phyloP scores from a whole-genome alignment of 2,329 filamentous ascomycete species.

The Aspergillus uvarum region DNA sequence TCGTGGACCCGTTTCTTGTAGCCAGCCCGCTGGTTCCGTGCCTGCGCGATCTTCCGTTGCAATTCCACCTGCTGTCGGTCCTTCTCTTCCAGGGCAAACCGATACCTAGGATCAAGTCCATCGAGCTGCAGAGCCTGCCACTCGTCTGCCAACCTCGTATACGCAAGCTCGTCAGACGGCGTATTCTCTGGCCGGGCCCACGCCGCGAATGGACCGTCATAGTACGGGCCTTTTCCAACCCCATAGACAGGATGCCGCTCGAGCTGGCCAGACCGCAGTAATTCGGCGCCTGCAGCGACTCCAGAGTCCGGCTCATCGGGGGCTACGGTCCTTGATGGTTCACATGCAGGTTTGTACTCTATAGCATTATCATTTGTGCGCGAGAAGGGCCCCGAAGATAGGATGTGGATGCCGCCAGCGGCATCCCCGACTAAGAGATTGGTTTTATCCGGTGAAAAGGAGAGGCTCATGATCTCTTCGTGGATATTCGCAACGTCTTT shows the following conservation, averaged over 20 bases:
- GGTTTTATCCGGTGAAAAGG: conserved; percentile 56
- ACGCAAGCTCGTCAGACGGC: conserved; percentile 21
- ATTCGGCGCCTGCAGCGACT: conserved; percentile 24
- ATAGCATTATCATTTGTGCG: conserved; percentile 24
- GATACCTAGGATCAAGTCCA: conserved; percentile 21
- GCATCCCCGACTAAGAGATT: conserved; percentile 60
- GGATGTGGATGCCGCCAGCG: conserved; percentile 54
- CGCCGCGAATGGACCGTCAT: conserved; percentile 42
- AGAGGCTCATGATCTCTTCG: conserved; percentile 58
- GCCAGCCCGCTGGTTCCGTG: conserved; percentile 27
- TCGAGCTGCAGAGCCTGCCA: conserved; percentile 34
- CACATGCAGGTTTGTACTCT: conserved; percentile 26
- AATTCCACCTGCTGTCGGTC: conserved; percentile 19
- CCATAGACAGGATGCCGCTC: conserved; percentile 38
- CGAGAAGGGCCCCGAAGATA: conserved; percentile 40
- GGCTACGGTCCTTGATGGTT: conserved; percentile 3
- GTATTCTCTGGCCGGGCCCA: conserved; percentile 38
- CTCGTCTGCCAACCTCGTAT: conserved; percentile 26
- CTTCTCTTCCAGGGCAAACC: conserved; percentile 22
- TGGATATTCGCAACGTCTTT: conserved; percentile 51
- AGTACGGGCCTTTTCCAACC: conserved; percentile 41
- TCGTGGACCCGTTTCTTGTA: conserved; percentile 22
- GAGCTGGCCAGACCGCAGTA: conserved; percentile 37
- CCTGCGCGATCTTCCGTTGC: conserved; percentile 28
- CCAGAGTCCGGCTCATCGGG: conserved; percentile 25